phyloP scores from a whole-genome alignment of 768 basidiomycete species.

The Macrocybe gigantea region DNA sequence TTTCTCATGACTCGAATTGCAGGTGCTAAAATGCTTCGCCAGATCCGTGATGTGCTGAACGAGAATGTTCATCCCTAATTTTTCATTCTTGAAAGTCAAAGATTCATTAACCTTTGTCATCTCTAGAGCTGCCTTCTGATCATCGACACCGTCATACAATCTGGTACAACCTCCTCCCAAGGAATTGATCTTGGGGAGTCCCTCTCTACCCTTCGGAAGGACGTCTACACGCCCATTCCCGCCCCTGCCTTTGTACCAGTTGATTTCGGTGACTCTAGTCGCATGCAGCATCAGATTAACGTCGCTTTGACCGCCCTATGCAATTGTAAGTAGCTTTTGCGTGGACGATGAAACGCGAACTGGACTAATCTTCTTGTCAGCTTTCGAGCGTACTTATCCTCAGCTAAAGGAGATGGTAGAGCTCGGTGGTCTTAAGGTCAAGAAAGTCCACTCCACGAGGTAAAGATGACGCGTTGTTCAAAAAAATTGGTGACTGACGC shows the following conservation, averaged over 20 bases:
- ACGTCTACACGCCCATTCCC: constrained; percentile 25
- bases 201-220: constrained; percentile 18
- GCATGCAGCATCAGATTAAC: constrained; percentile 30
- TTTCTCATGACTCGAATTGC: background rate
- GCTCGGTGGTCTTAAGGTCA: constrained; percentile 27
- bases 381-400: constrained; percentile 29
- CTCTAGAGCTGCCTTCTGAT: constrained; percentile 27
- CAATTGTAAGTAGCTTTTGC: constrained; percentile 19
- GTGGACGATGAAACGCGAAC: background rate
- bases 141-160: constrained; percentile 29
- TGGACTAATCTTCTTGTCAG: constrained; percentile 11
- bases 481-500: background rate
- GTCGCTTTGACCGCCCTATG: constrained; percentile 29
- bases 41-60: constrained; percentile 28
- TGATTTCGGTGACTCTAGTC: constrained; percentile 32
- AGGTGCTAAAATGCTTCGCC: constrained; percentile 29
- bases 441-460: constrained; percentile 33
- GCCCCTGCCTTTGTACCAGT: constrained; percentile 29
- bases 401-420: constrained; percentile 32
- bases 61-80: constrained; percentile 18
- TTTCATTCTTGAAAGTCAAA: background rate
- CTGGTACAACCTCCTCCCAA: constrained; percentile 23
- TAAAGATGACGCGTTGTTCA: constrained; percentile 8
- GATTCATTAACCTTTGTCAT: background rate
- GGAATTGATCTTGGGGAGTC: constrained; percentile 22